Conservation (phyloP, 257 asterid genomes). For the Solanum rostratum region DNA sequence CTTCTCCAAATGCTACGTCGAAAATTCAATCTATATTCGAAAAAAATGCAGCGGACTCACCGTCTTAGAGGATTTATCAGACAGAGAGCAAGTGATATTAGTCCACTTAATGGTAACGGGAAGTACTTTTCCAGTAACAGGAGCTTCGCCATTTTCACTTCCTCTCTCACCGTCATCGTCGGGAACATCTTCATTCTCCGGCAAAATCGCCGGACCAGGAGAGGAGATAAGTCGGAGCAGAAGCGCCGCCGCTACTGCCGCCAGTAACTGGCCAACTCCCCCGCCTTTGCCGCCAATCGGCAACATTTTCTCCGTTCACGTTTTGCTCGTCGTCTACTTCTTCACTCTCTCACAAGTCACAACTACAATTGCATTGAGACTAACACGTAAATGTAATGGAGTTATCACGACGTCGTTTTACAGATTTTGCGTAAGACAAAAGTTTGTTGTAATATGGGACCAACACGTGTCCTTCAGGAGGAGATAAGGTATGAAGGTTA, state of each 20-base stretch:
- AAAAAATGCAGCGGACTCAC: conserved; percentile 18
- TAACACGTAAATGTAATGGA: background rate
- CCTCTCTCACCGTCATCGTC: conserved; percentile 13
- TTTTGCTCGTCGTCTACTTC: background rate
- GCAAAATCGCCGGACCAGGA: conserved; percentile 49
- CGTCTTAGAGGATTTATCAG: conserved; percentile 55
- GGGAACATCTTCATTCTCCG: conserved; percentile 26
- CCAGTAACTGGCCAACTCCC: conserved; percentile 74
- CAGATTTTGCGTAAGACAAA: background rate
- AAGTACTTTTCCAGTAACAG: conserved; percentile 40
- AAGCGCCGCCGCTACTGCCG: conserved; percentile 77
- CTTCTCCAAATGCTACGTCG: background rate
- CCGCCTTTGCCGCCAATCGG: conserved; percentile 62
- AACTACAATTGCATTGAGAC: background rate
- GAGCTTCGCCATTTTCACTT: conserved; percentile 12
- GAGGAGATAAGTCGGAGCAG: conserved; percentile 66
- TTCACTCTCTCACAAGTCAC: background rate
- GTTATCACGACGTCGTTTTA: background rate
- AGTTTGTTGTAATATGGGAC: background rate
- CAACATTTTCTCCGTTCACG: conserved; percentile 21
- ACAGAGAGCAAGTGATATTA: conserved; percentile 65
- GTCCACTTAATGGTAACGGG: conserved; percentile 73
- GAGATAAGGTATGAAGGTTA: conserved; percentile 13
- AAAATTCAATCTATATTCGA: background rate
- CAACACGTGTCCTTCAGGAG: conserved; percentile 7